Percentiles rank a stretch among this genome's conserved stretches.
Evolutionary conservation across 345 rosid species (phyloP).

Genomic region (Eucalyptus paniculata): DNA sequence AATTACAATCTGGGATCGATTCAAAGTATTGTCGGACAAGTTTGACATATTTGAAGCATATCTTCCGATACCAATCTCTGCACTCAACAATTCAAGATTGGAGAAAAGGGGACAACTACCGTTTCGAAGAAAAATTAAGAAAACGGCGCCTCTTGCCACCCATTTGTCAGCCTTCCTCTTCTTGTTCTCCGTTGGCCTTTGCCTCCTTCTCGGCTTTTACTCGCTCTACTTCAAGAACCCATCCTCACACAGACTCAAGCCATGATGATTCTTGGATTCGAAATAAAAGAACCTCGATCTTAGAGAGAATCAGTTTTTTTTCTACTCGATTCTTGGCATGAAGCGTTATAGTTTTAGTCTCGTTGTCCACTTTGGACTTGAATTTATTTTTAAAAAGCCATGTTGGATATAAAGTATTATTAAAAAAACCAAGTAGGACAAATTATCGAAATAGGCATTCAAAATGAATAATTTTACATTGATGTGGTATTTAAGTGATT

Average conservation of each 20-base stretch:
- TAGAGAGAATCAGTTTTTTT: neutral
- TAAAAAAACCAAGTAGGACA: neutral
- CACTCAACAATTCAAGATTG: neutral
- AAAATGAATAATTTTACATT: neutral
- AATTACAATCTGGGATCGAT: neutral
- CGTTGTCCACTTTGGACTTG: neutral
- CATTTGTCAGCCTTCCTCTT: slow-evolving; percentile 24
- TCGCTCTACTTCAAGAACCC: slow-evolving; percentile 37
- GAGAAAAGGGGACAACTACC: neutral
- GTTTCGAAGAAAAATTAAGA: neutral
- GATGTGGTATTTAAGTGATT: neutral
- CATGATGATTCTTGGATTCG: slow-evolving; percentile 27
- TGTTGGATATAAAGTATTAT: neutral
- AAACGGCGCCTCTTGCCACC: slow-evolving; percentile 27
- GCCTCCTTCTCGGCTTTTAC: slow-evolving; percentile 30
- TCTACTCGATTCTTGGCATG: neutral
- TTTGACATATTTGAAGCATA: neutral
- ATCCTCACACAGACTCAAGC: slow-evolving; percentile 25
- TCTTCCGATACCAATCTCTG: neutral
- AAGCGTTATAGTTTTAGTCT: neutral
- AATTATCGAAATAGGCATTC: neutral
- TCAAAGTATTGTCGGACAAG: neutral
- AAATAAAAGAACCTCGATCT: slow-evolving; percentile 28
- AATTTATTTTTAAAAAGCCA: neutral
- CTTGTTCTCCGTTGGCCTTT: slow-evolving; percentile 27